Base-by-base conservation (phyloP, 192 early-diverging fungal genomes). In the Umbelopsis vinacea region DNA sequence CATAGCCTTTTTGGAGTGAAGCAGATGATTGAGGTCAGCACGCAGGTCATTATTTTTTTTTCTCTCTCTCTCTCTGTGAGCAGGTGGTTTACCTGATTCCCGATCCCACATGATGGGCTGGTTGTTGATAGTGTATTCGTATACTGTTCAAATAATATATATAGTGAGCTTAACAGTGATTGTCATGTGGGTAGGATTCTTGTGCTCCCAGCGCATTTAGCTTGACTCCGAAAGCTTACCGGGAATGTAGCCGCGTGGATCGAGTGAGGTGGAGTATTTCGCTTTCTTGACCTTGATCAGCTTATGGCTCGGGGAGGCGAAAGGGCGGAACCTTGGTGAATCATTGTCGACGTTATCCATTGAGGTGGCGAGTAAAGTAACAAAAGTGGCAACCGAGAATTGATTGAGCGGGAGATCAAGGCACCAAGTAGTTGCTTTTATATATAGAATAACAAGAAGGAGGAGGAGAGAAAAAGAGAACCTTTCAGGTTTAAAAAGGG, bases 91-190 rank as follows among this genome's bases (percentile, higher is more conserved):
- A 53, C 79, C 80, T 43, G 83, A 83, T 71, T 88, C 85, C 77
- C 84, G 78, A 72, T 88, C 87, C 87, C 87, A 88, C 87, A 88
- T 88, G 37, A 88, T 86, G 37, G 87, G 85, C 52, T 85, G 84
- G 10, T 81, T 76, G 55, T 87, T 85, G 54, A 87, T 78, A 40
- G 75, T 79, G 74, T 85, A 88, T 77, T 88, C 87, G 71, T 84
- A 89, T 0, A 89, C 85, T 87, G 63, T 11, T 26, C 33, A 22
- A 63, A 37, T 37, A 19, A 35, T 17, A 29, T 54, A 54, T 54
- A 54, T 24, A 54, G 53, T 43, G 40, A 43, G 40, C 40, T 43
- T 10, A 66, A 38, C 7, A 43, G 29, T 37, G 57, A 63, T 63
- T 63, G 57, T 63, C 57, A 63, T 63, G 57, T 63, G 57, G 57